Conservation (phyloP, 169 alveolate species). For the Plasmodium chabaudi region DNA sequence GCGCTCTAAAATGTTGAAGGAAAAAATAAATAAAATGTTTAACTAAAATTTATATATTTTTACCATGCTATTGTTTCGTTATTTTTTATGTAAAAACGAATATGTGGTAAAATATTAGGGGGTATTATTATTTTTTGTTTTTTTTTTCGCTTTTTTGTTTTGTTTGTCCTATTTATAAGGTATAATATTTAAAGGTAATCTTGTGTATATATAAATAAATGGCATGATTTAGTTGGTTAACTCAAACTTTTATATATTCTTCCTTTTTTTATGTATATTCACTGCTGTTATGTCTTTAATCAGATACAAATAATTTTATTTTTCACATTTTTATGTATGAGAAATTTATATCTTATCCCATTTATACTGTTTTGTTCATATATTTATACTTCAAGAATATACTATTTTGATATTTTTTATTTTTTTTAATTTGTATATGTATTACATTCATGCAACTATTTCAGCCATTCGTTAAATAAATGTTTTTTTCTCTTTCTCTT, state of each 20-base stretch:
- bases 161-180: neutral
- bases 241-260: neutral
- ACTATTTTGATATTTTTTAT: conserved; percentile 8
- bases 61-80: too few species aligned
- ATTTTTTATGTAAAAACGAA: too few species aligned
- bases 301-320: neutral
- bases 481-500: conserved; percentile 9
- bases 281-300: neutral
- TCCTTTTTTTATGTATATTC: neutral
- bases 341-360: neutral
- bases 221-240: neutral
- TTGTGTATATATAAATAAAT: neutral
- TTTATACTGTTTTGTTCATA: neutral
- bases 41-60: too few species aligned
- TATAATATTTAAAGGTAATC: neutral
- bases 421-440: conserved; percentile 11
- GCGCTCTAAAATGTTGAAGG: neutral
- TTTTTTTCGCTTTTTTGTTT: neutral
- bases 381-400: neutral
- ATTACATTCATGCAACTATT: too few species aligned
- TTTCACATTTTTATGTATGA: neutral
- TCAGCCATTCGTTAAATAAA: too few species aligned
- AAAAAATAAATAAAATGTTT: neutral
- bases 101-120: too few species aligned
- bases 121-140: too few species aligned